phyloP scores from a whole-genome alignment of 306 rosid genomes.

The Lablab purpureus region DNA sequence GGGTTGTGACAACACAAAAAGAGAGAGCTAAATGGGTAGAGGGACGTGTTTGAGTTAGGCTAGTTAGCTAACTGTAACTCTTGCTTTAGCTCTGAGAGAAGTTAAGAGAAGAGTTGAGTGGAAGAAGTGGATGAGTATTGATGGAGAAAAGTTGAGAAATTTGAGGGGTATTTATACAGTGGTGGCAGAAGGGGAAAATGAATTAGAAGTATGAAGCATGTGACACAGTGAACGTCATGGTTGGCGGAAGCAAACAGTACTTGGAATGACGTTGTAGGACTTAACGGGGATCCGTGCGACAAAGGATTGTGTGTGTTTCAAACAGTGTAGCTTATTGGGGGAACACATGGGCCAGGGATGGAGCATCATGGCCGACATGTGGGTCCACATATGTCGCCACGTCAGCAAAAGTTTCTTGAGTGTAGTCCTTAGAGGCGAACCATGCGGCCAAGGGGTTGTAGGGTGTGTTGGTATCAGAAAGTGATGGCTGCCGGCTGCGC shows the following conservation, averaged over 20 bases:
- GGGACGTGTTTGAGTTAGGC: neutral
- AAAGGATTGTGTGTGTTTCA: neutral
- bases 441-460: constrained; percentile 44
- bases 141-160: neutral
- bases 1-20: neutral
- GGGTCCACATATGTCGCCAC: constrained; percentile 51
- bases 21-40: neutral
- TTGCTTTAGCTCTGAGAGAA: neutral
- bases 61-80: neutral
- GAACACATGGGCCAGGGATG: constrained; percentile 53
- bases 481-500: constrained; percentile 60
- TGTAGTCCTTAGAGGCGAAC: constrained; percentile 15
- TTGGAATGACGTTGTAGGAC: constrained; percentile 43
- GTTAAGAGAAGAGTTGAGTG: neutral
- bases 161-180: constrained; percentile 52
- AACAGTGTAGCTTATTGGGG: neutral
- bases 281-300: constrained; percentile 28
- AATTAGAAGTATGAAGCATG: neutral
- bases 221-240: constrained; percentile 29
- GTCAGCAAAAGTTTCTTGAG: constrained; percentile 47
- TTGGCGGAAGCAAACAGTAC: neutral
- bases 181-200: neutral
- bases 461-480: constrained; percentile 46
- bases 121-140: neutral
- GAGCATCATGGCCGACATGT: constrained; percentile 38